These are phyloP conservation scores for Epichloe sibirici DNA, from an alignment of 2,329 filamentous ascomycete genomes.

Conservation along the genomic window DNA sequence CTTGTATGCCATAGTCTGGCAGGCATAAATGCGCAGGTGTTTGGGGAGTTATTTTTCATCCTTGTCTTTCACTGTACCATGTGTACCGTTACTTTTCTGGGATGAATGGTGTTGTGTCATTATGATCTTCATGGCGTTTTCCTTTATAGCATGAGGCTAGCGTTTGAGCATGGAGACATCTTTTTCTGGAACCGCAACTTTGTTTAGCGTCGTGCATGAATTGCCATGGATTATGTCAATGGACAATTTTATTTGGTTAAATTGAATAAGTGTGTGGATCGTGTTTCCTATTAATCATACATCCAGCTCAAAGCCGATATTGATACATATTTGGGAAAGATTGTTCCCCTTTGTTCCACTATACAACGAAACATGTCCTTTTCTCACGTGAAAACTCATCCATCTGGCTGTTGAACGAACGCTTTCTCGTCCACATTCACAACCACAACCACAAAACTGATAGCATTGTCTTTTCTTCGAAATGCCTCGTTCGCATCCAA, in stretches of 20 bases:
- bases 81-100: constrained; percentile 6
- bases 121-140: constrained; percentile 3
- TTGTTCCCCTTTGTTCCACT: neutral
- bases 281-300: constrained; percentile 5
- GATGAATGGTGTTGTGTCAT: neutral
- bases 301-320: constrained; percentile 2
- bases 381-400: neutral
- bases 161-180: constrained; percentile 1
- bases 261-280: neutral
- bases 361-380: neutral
- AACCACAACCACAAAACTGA: neutral
- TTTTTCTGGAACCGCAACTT: neutral
- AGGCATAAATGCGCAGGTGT: neutral
- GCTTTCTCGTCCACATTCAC: neutral
- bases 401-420: neutral
- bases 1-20: neutral
- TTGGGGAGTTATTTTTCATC: constrained; percentile 7
- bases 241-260: neutral
- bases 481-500: neutral
- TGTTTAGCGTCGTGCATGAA: constrained; percentile 6
- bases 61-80: constrained; percentile 13
- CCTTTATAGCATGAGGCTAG: constrained; percentile 8
- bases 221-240: constrained; percentile 3
- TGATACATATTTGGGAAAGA: neutral
- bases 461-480: neutral